A percentile compares a stretch with the other conserved stretches of the same genome.
Conservation (phyloP, 163 green algal species). For the Scenedesmus sp. region DNA sequence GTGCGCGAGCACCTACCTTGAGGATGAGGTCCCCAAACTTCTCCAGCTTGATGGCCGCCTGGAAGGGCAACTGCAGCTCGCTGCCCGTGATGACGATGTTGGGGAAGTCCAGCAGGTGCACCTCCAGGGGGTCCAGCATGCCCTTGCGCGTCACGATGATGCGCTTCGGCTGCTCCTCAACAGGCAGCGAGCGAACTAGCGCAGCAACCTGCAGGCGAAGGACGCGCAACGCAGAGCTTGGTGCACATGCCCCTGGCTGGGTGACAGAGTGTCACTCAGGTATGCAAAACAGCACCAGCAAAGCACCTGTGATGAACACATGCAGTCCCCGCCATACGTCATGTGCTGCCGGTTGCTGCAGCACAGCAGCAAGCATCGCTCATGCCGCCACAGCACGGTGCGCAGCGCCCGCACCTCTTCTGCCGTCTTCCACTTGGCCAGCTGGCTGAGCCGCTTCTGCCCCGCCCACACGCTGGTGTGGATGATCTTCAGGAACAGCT, state of each 20-base stretch:
- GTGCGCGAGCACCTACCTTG: slow-evolving; percentile 69
- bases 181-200: slow-evolving; percentile 86
- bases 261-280: no score
- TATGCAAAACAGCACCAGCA: neutral
- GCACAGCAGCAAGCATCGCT: neutral
- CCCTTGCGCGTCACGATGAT: slow-evolving; percentile 99
- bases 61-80: slow-evolving; percentile 99
- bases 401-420: slow-evolving; percentile 92
- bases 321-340: no score
- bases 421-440: slow-evolving; percentile 99
- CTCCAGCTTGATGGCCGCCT: slow-evolving; percentile 99
- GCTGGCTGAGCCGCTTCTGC: slow-evolving; percentile 99
- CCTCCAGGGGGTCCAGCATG: slow-evolving; percentile 99
- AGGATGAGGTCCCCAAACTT: slow-evolving; percentile 99
- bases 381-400: neutral
- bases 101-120: slow-evolving; percentile 99
- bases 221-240: neutral
- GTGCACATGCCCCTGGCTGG: no score
- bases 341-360: no score
- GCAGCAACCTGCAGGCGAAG: slow-evolving; percentile 64
- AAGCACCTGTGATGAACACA: no score
- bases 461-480: slow-evolving; percentile 99
- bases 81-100: slow-evolving; percentile 99
- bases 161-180: slow-evolving; percentile 99
- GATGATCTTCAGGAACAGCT: slow-evolving; percentile 97